These are phyloP conservation scores for Penicillium arizonense DNA, from an alignment of 495 filamentous ascomycete genomes.

Conservation along the genomic window DNA sequence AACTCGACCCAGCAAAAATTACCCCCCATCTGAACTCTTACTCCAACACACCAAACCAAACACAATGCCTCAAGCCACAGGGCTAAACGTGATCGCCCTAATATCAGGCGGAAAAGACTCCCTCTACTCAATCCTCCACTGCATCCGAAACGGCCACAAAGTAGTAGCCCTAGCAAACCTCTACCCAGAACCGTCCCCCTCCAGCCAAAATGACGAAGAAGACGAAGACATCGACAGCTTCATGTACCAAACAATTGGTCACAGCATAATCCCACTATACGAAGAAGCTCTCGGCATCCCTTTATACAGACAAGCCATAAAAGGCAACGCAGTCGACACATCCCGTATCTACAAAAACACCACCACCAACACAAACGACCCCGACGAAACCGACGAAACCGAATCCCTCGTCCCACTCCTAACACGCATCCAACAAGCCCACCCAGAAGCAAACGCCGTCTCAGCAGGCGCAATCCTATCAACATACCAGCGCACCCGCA, in stretches of 20 bases:
- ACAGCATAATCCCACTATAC: conserved; percentile 83
- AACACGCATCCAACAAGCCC: conserved; percentile 51
- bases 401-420: conserved; percentile 80
- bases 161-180: conserved; percentile 90
- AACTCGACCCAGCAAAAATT: conserved; percentile 1
- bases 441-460: conserved; percentile 80
- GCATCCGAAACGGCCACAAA: conserved; percentile 77
- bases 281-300: conserved; percentile 72
- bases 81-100: conserved; percentile 81
- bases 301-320: conserved; percentile 73
- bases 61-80: conserved; percentile 4
- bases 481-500: conserved; percentile 90
- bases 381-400: conserved; percentile 66
- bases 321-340: conserved; percentile 63
- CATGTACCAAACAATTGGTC: conserved; percentile 99
- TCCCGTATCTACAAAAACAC: conserved; percentile 27
- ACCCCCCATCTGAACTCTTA: not conserved
- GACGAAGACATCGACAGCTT: conserved; percentile 85
- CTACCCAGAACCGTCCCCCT: conserved; percentile 48
- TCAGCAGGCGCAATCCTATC: conserved; percentile 89
- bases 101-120: conserved; percentile 98
- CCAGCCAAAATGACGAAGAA: conserved; percentile 20
- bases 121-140: conserved; percentile 90
- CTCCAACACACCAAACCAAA: conserved; percentile 1
- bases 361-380: not conserved